phyloP scores from a whole-genome alignment of 768 basidiomycete genomes.

The Tylopilus rubrobrunneus region DNA sequence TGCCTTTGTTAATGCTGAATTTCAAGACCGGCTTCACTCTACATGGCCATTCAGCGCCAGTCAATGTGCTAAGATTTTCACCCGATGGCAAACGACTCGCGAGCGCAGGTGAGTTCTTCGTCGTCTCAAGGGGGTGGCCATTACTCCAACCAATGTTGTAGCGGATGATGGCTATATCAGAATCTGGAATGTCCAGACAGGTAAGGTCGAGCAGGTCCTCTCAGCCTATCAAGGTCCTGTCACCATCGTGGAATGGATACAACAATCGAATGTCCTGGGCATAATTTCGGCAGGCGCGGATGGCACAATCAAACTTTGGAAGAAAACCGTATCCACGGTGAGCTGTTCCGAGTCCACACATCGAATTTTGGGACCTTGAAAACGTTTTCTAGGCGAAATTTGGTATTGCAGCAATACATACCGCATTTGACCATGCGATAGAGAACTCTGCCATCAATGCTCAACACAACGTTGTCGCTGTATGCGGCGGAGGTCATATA shows the following conservation, averaged over 20 bases:
- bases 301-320: not conserved
- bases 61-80: not conserved
- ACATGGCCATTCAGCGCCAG: not conserved
- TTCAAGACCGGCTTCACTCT: not conserved
- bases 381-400: not conserved
- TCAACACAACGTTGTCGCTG: no score
- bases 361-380: no score
- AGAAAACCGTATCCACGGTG: not conserved
- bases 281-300: not conserved
- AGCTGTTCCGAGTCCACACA: no score
- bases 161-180: not conserved
- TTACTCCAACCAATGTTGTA: not conserved
- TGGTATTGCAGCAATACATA: not conserved
- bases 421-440: not conserved
- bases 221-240: not conserved
- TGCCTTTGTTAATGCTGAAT: no score
- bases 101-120: not conserved
- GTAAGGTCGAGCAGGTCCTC: not conserved
- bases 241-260: not conserved
- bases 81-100: not conserved
- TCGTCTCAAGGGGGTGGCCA: not conserved
- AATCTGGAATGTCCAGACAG: not conserved
- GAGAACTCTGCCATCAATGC: not conserved
- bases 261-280: not conserved
- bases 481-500: not conserved